Base-by-base conservation (phyloP, 345 rosid species). In the Eutrema heterophyllum region DNA sequence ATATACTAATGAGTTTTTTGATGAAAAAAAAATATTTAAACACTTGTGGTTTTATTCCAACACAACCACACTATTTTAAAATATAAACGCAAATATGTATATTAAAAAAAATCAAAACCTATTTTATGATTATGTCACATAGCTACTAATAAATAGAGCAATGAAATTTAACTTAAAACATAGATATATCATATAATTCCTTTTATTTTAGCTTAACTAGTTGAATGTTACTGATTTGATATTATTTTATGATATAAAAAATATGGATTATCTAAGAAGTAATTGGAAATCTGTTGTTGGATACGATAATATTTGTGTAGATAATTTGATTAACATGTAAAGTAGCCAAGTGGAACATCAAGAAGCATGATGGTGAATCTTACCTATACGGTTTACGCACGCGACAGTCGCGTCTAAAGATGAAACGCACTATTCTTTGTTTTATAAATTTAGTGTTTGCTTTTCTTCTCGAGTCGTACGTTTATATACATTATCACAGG, bases 321-420 rank as follows among this genome's bases (percentile, higher is more conserved):
- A 67, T 74, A 45, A 45, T 73, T 6, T 26, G 70, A 73, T 73
- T 41, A 73, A 45, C 48, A 44, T 26, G 70, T 24, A 73, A 64
- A 64, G 65, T 73, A 65, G 57, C 18, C 14, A 65, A 56, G 78
- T 73, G 78, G 78, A 50, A 59, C 32, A 60, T 57, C 38, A 67
- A 58, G 59, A 59, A 75, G 50, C 62, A 67, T 67, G 64, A 69
- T 69, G 43, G 33, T 68, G 58, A 75, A 68, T 75, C 64, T 68
- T 76, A 76, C 79, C 74, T 75, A 75, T 68, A 52, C 50, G 74
- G 57, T 64, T 54, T 36, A 64, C 65, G 64, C 79, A 75, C 69
- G 70, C 69, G 68, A 75, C 56, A 67, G 35, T 74, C 67, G 35
- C 45, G 51, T 67, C 63, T 43, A 55, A 61, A 69, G 74, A 62